A percentile compares a stretch with the other conserved stretches of the same genome.
Evolutionary conservation across 2,329 filamentous ascomycete species (phyloP).

Genomic region (Venturia pyrina): DNA sequence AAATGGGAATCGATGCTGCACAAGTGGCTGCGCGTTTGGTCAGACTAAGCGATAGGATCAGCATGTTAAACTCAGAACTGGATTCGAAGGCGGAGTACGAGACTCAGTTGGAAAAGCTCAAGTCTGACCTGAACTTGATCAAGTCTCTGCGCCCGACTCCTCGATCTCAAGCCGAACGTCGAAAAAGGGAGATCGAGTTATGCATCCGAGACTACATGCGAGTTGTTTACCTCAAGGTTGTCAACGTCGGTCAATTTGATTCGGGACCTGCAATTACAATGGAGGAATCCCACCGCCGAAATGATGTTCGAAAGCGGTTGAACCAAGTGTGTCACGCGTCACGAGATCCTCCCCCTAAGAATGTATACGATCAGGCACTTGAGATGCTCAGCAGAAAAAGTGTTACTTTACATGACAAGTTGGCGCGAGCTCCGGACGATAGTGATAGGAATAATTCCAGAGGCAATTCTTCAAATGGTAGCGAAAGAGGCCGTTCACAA

Average conservation of each 20-base stretch:
- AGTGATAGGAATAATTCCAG: neutral
- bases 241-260: neutral
- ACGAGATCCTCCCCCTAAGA: neutral
- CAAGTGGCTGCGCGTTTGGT: neutral
- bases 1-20: neutral
- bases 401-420: neutral
- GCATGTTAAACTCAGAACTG: neutral
- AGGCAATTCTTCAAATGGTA: neutral
- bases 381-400: neutral
- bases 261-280: neutral
- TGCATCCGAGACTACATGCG: neutral
- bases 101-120: neutral
- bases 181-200: neutral
- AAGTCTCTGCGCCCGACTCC: neutral
- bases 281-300: neutral
- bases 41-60: neutral
- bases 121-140: neutral
- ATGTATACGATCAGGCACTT: neutral
- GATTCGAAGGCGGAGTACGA: neutral
- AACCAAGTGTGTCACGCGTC: neutral
- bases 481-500: neutral
- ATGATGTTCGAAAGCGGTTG: neutral
- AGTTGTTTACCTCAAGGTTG: neutral
- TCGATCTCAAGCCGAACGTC: neutral
- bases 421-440: neutral